Conservation (phyloP, 257 asterid genomes). For the Solanum pimpinellifolium region DNA sequence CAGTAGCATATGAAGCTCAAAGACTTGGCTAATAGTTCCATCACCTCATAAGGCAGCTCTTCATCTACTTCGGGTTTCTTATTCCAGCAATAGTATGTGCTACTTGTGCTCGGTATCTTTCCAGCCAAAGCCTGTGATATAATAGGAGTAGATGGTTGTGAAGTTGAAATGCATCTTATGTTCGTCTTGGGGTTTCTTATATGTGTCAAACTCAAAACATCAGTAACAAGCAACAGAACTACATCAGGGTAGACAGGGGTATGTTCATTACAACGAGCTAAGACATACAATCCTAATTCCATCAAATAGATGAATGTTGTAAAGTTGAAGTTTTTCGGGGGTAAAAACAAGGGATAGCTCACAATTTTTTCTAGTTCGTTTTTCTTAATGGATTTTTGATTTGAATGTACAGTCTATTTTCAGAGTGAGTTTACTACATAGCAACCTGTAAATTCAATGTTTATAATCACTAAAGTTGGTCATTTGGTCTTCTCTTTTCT, state of each 20-base stretch:
- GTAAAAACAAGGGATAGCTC: neutral
- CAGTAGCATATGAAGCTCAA: neutral
- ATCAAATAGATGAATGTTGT: neutral
- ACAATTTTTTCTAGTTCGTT: neutral
- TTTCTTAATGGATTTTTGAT: neutral
- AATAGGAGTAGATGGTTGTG: constrained; percentile 41
- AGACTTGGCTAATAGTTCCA: neutral
- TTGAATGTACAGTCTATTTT: constrained; percentile 13
- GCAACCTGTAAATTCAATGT: neutral
- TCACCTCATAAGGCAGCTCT: neutral
- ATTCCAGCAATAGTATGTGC: neutral
- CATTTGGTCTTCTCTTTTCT: neutral
- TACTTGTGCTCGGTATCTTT: constrained; percentile 20
- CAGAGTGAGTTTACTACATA: constrained; percentile 4
- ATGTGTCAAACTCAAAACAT: constrained; percentile 17
- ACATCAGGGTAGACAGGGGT: constrained; percentile 39
- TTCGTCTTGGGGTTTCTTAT: neutral
- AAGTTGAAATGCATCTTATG: constrained; percentile 19
- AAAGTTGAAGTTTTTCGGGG: neutral
- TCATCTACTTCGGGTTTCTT: neutral
- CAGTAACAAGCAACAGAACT: neutral
- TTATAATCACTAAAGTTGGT: neutral
- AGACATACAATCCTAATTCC: constrained; percentile 20
- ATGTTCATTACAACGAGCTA: constrained; percentile 34
- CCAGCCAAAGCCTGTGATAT: constrained; percentile 63